phyloP scores from a whole-genome alignment of 2,329 filamentous ascomycete species.

The Fusarium sp. region DNA sequence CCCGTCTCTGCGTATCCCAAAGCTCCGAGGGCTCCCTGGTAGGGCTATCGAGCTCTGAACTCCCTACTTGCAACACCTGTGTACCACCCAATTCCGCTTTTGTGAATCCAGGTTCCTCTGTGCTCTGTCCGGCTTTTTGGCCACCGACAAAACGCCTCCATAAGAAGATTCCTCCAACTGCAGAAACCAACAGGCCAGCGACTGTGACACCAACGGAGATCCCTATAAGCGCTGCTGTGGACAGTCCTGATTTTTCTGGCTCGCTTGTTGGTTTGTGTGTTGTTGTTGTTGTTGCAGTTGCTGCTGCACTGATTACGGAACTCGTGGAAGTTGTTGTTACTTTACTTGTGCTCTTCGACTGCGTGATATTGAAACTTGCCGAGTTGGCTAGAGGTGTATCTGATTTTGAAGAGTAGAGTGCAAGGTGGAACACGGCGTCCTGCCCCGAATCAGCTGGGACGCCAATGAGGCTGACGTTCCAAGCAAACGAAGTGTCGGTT shows the following conservation, averaged over 20 bases:
- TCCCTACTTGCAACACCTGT: slow-evolving; percentile 7
- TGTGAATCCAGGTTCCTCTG: fast-evolving
- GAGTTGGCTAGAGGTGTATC: background rate
- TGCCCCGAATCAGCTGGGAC: background rate
- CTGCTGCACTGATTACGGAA: background rate
- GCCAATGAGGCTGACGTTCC: background rate
- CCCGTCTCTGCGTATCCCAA: slow-evolving; percentile 15
- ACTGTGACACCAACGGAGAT: slow-evolving; percentile 17
- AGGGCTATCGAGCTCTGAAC: background rate
- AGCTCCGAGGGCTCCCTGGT: background rate
- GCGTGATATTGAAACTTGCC: slow-evolving; percentile 1
- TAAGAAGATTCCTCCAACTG: background rate
- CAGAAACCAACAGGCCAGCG: background rate
- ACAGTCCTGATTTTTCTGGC: fast-evolving
- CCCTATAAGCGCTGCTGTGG: slow-evolving; percentile 3
- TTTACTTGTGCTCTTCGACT: no score
- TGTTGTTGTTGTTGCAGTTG: background rate
- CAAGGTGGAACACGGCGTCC: slow-evolving; percentile 10
- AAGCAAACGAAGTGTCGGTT: background rate
- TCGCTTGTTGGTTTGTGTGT: background rate
- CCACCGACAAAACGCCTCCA: background rate
- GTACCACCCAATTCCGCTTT: slow-evolving; percentile 5
- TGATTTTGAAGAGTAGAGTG: background rate
- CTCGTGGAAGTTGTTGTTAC: no score
- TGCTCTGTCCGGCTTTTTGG: background rate